These are phyloP conservation scores for Pelargonium fulgidum DNA, from an alignment of 441 rosid genomes.

Conservation along the genomic window DNA sequence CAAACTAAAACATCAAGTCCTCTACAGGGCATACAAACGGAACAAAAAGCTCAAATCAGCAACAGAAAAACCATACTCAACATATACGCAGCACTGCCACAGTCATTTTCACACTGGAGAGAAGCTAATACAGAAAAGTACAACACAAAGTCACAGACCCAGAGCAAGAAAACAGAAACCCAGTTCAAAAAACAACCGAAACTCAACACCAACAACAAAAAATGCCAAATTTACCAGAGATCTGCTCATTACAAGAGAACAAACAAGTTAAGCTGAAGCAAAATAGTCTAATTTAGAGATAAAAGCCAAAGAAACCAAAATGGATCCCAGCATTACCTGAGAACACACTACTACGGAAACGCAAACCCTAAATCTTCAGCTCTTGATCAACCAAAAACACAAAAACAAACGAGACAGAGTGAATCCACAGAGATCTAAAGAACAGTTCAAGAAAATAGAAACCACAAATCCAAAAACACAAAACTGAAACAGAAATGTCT, in stretches of 20 bases:
- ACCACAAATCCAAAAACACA: background rate
- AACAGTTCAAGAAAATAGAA: background rate
- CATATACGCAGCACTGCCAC: background rate
- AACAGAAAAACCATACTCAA: background rate
- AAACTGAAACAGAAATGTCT: background rate
- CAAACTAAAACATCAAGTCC: background rate
- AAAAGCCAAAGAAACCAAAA: slow-evolving; percentile 4
- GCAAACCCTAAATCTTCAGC: slow-evolving; percentile 8
- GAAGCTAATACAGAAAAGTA: background rate
- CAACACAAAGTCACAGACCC: slow-evolving; percentile 10
- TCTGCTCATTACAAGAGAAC: background rate
- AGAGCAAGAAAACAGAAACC: slow-evolving; percentile 2
- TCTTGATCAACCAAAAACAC: slow-evolving; percentile 7
- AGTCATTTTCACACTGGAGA: slow-evolving; percentile 8
- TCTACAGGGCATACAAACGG: background rate
- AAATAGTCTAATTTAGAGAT: background rate
- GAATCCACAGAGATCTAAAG: slow-evolving; percentile 1
- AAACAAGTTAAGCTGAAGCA: background rate
- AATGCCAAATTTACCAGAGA: background rate
- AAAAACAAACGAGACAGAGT: slow-evolving; percentile 1
- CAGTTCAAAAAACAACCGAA: background rate
- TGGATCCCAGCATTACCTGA: slow-evolving; percentile 7
- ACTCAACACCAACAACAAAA: background rate
- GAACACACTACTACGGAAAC: background rate
- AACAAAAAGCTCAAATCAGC: background rate